phyloP scores from a whole-genome alignment of 331 rosid species.

The Spiraea crenata region DNA sequence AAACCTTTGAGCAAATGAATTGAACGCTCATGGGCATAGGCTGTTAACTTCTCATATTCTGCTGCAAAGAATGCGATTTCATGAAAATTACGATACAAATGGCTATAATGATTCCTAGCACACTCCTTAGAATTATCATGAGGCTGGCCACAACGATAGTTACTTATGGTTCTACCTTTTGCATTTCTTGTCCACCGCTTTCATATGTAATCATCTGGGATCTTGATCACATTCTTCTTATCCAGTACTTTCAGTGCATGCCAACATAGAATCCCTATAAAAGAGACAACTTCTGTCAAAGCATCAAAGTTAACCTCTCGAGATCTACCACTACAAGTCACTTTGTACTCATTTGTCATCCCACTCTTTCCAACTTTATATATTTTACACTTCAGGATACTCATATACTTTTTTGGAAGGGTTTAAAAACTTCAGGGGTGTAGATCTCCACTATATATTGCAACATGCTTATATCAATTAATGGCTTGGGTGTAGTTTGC shows the following conservation, averaged over 20 bases:
- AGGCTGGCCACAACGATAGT: background rate
- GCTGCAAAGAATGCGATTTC: background rate
- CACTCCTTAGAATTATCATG: background rate
- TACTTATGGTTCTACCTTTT: background rate
- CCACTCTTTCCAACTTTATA: too few relatives aligned
- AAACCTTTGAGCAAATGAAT: too few relatives aligned
- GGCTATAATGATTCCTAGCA: background rate
- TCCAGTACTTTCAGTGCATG: constrained; percentile 1
- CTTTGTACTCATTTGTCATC: too few relatives aligned
- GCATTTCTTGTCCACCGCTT: background rate
- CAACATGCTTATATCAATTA: too few relatives aligned
- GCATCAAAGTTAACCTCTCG: background rate
- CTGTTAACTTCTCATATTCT: background rate
- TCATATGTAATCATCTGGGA: background rate
- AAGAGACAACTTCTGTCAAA: background rate
- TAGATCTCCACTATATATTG: too few relatives aligned
- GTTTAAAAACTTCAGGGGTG: too few relatives aligned
- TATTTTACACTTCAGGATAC: too few relatives aligned
- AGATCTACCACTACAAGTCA: too few relatives aligned
- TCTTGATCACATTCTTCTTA: background rate
- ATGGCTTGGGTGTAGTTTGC: too few relatives aligned
- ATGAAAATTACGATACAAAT: background rate
- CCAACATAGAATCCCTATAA: background rate
- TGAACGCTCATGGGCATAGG: too few relatives aligned
- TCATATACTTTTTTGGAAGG: too few relatives aligned